A percentile compares a stretch with the other conserved stretches of the same genome.
phyloP scores from a whole-genome alignment of 768 basidiomycete species.

The Leccinum fibrillosum region DNA sequence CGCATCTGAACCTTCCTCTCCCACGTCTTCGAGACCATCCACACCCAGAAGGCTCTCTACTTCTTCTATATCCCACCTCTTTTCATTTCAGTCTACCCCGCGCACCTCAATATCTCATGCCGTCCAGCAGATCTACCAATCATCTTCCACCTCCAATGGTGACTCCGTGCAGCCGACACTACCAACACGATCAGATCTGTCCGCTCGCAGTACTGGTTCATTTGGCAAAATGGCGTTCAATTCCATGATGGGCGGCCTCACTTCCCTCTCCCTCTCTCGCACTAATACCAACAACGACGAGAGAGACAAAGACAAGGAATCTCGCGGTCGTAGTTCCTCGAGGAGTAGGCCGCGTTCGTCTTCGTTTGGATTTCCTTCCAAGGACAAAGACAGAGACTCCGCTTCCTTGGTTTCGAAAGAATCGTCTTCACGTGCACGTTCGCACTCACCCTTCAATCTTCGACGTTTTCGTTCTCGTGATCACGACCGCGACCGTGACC shows the following conservation, averaged over 20 bases:
- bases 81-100: slow-evolving; percentile 22
- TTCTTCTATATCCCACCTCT: slow-evolving; percentile 23
- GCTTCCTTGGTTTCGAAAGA: slow-evolving; percentile 45
- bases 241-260: slow-evolving; percentile 68
- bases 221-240: slow-evolving; percentile 65
- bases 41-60: slow-evolving; percentile 23
- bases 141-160: slow-evolving; percentile 4
- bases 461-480: slow-evolving; percentile 60
- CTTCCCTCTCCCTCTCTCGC: slow-evolving; percentile 60
- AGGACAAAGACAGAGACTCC: slow-evolving; percentile 32
- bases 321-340: slow-evolving; percentile 49
- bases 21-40: slow-evolving; percentile 17
- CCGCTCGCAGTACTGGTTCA: slow-evolving; percentile 40
- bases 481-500: slow-evolving; percentile 51
- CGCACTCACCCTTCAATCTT: slow-evolving; percentile 78
- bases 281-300: slow-evolving; percentile 41
- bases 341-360: slow-evolving; percentile 46
- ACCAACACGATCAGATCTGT: slow-evolving; percentile 34
- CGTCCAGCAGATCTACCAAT: slow-evolving; percentile 18
- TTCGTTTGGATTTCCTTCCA: slow-evolving; percentile 42
- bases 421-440: slow-evolving; percentile 55
- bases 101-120: slow-evolving; percentile 16
- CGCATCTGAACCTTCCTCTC: background rate
- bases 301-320: slow-evolving; percentile 40
- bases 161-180: slow-evolving; percentile 5